Evolutionary conservation across 1,139 yeast genomes (phyloP), one percentile per base, ranked within the genome.

Genomic region (Taiozyma sp.): DNA sequence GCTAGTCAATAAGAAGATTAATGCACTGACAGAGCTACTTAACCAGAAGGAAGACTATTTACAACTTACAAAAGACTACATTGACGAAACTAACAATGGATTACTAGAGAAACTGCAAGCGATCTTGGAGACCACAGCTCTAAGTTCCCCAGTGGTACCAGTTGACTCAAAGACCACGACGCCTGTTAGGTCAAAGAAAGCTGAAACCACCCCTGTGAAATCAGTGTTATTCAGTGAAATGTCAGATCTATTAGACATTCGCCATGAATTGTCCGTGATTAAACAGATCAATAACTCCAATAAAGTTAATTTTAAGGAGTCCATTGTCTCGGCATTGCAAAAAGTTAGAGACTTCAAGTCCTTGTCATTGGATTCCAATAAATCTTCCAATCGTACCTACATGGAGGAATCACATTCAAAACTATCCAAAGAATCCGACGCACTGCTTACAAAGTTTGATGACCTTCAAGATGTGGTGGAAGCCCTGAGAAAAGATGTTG

Each of bases 391-490:
- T 57, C 74, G 93, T 51, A 66, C 77, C 0, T 89, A 87, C 61
- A 86, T 91, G 85, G 91, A 85, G 47, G 75, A 78, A 14, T 87
- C 97, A 51, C 91, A 88, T 62, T 66, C 73, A 13, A 83, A 82
- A 59, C 74, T 93, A 26, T 86, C 95, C 1, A 82, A 79, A 47
- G 91, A 88, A 26, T 85, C 95, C 8, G 97, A 89, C 63, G 63
- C 67, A 1, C 69, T 93, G 24, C 74, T 95, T 44, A 84, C 95
- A 0, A 80, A 77, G 56, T 95, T 91, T 4, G 99, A 95, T 64
- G 97, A 90, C 60, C 72, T 95, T 39, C 97, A 91, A 64, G 99
- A 95, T 68, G 68, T 88, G 7, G 88, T 95, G 68, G 99, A 95
- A 63, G 90, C 90, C 1, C 72, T 93, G 53, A 76, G 97, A 53